These are phyloP conservation scores for Trichoderma reesei DNA, from an alignment of 495 filamentous ascomycete species.

Conservation along the genomic window DNA sequence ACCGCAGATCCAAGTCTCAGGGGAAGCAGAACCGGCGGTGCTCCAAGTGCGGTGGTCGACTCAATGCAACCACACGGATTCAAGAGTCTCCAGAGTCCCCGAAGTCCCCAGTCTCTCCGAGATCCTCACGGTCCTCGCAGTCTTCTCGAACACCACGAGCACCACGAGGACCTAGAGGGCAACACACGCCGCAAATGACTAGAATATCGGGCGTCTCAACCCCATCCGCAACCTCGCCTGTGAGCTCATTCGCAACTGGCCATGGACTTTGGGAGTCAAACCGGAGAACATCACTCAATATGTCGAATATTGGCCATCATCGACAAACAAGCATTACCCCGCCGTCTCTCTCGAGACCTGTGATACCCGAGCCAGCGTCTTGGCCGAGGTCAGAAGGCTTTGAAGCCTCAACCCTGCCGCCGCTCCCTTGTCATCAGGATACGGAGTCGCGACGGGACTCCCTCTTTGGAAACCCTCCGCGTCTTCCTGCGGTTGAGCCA, in stretches of 20 bases:
- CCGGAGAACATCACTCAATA: conserved; percentile 15
- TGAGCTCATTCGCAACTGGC: conserved; percentile 29
- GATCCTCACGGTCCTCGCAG: no score
- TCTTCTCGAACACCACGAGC: no score
- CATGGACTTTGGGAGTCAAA: background rate
- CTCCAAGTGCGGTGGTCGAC: conserved; percentile 52
- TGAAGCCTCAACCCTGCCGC: conserved; percentile 13
- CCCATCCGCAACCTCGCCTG: no score
- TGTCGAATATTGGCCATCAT: no score
- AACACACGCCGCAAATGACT: conserved; percentile 9
- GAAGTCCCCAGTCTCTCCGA: no score
- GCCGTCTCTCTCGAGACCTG: background rate
- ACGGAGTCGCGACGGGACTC: background rate
- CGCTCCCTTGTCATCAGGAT: conserved; percentile 13
- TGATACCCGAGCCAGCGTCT: conserved; percentile 9
- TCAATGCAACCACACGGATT: background rate
- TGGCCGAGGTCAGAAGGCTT: background rate
- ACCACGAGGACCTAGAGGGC: no score
- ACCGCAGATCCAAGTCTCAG: conserved; percentile 40
- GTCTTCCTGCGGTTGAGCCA: conserved; percentile 53
- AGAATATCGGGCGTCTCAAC: conserved; percentile 13
- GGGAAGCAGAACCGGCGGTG: conserved; percentile 30
- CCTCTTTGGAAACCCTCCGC: conserved; percentile 33
- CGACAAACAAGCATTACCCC: no score
- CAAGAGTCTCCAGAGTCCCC: no score